Base-by-base conservation (phyloP, 257 asterid genomes). In the Capsicum chinense region DNA sequence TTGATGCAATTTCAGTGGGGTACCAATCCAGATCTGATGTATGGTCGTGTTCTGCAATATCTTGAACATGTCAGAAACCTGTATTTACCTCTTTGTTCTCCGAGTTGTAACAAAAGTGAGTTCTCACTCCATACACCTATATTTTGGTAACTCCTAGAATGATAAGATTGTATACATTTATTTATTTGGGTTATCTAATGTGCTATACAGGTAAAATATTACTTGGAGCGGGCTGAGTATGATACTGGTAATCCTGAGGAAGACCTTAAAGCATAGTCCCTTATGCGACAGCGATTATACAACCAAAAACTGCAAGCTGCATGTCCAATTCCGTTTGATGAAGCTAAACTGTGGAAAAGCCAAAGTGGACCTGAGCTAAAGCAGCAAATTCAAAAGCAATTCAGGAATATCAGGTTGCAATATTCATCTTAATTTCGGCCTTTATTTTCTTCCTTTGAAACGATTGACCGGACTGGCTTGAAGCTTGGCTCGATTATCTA, bases 341-440 rank as follows among this genome's bases (percentile, higher is more conserved):
- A 94, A 88, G 99, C 99, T 83, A 94, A 95, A 92, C 86, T 95
- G 89, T 94, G 99, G 98, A 92, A 95, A 88, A 98, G 99, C 84
- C 98, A 91, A 90, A 90, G 97, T 89, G 97, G 97, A 64, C 98
- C 99, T 13, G 97, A 95, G 89, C 88, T 95, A 82, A 95, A 88
- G 90, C 94, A 80, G 82, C 95, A 94, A 87, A 95, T 94, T 86
- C 99, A 94, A 69, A 95, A 92, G 90, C 90, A 95, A 86, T 95
- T 95, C 91, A 90, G 91, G 87, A 95, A 95, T 89, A 95, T 94
- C 87, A 94, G 99, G 99, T 95, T 79, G 79, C 56, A 13, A 14
- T 74, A 39, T 39, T 39, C 42, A 39, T 39, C 42, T 39, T 39
- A 2, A 39, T 39, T 39, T 39, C 42, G 42, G 42, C 42, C 42